A percentile compares a stretch with the other conserved stretches of the same genome.
Conservation (phyloP, 768 basidiomycete genomes). For the Gyrodon lividus region DNA sequence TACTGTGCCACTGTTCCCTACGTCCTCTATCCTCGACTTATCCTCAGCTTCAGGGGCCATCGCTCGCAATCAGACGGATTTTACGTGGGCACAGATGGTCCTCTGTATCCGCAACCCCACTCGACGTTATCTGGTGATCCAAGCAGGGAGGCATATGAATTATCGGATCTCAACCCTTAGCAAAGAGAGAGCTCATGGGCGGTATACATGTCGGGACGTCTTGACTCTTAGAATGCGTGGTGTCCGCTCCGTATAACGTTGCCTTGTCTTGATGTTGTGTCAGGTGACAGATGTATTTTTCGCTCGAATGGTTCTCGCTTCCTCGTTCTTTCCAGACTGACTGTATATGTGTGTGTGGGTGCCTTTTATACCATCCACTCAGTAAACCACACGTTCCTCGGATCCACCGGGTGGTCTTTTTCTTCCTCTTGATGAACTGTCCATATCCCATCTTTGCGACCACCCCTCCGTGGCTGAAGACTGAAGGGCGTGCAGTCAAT, state of each 20-base stretch:
- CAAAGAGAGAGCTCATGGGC: too few species aligned
- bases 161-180: neutral
- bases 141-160: neutral
- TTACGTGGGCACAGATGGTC: neutral
- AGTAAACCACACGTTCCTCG: slow-evolving; percentile 7
- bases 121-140: neutral
- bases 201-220: too few species aligned
- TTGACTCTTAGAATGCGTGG: too few species aligned
- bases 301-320: too few species aligned
- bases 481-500: slow-evolving; percentile 36
- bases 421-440: slow-evolving; percentile 4
- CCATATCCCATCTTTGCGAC: slow-evolving; percentile 10
- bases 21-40: slow-evolving; percentile 8
- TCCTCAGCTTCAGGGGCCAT: slow-evolving; percentile 2
- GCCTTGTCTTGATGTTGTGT: too few species aligned
- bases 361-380: slow-evolving; percentile 1
- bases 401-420: slow-evolving; percentile 8
- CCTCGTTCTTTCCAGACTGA: too few species aligned
- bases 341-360: too few species aligned
- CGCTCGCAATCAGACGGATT: neutral
- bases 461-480: slow-evolving; percentile 15
- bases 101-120: neutral
- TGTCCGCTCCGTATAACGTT: too few species aligned
- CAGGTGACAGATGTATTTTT: too few species aligned
- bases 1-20: slow-evolving; percentile 4